These are phyloP conservation scores for Cajanus cajan DNA, from an alignment of 306 rosid genomes.

Conservation along the genomic window DNA sequence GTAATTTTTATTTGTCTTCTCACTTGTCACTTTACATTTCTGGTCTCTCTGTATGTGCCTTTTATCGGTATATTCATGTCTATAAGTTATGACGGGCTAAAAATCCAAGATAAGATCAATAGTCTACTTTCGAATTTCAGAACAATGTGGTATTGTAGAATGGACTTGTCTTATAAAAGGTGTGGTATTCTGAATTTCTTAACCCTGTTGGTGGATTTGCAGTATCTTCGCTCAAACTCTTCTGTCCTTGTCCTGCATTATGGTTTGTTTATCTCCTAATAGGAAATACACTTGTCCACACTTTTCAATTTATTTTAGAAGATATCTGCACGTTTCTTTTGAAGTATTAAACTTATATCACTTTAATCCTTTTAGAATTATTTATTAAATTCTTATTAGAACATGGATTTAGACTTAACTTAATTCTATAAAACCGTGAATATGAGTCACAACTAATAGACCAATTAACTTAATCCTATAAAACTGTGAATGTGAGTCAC, in stretches of 20 bases:
- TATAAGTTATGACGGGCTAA: conserved; percentile 31
- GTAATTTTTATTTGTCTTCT: conserved; percentile 37
- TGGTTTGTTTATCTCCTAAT: conserved; percentile 30
- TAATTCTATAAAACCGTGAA: too few species aligned
- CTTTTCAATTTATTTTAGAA: conserved; percentile 18
- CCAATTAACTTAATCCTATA: background rate
- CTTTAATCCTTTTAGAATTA: background rate
- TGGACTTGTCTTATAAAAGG: conserved; percentile 53
- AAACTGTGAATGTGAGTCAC: too few species aligned
- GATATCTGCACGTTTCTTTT: background rate
- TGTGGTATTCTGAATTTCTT: conserved; percentile 46
- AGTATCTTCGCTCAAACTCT: conserved; percentile 37
- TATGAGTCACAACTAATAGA: background rate
- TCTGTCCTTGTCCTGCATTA: conserved; percentile 36
- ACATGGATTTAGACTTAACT: background rate
- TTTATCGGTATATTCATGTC: conserved; percentile 39
- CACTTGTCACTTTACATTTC: conserved; percentile 43
- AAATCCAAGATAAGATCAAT: conserved; percentile 43
- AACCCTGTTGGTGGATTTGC: conserved; percentile 38
- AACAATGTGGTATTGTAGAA: conserved; percentile 38
- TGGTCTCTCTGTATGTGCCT: conserved; percentile 35
- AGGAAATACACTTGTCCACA: conserved; percentile 30
- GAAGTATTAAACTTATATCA: background rate
- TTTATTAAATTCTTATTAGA: background rate
- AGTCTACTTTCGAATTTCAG: conserved; percentile 38